Base-by-base conservation (phyloP, 306 rosid species). In the Quercus parvula region DNA sequence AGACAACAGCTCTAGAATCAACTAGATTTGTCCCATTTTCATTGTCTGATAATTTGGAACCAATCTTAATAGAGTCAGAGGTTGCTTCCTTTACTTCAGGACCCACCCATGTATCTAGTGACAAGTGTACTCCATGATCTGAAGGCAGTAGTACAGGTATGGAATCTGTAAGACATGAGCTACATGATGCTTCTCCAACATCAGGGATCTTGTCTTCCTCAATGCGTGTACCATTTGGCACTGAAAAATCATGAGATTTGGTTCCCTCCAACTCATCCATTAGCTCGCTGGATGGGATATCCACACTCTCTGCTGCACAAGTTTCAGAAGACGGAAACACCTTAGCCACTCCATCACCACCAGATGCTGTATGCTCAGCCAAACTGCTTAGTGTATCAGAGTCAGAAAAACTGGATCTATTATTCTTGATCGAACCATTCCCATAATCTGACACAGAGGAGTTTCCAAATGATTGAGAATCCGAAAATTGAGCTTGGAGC, bases 381-480 rank as follows among this genome's bases (percentile, higher is more conserved):
- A 74, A 72, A 41, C 86, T 81, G 81, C 88, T 82, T 72, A 68
- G 77, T 33, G 86, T 76, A 71, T 87, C 91, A 86, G 91, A 80
- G 79, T 81, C 86, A 1, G 86, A 77, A 75, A 84, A 81, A 88
- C 82, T 61, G 12, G 93, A 86, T 79, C 81, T 80, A 61, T 86
- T 85, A 78, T 85, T 90, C 84, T 78, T 81, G 74, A 74, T 83
- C 35, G 90, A 91, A 81, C 85, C 76, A 83, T 84, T 88, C 63
- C 89, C 89, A 38, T 84, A 83, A 77, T 96, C 94, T 22, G 98
- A 87, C 68, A 74, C 77, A 17, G 88, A 88, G 73, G 92, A 89
- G 81, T 87, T 87, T 78, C 86, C 90, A 78, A 81, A 75, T 63
- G 99, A 91, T 72, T 76, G 92, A 76, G 93, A 80, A 86, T 87